Conservation (phyloP, 768 basidiomycete genomes). For the Agrocybe pediades region DNA sequence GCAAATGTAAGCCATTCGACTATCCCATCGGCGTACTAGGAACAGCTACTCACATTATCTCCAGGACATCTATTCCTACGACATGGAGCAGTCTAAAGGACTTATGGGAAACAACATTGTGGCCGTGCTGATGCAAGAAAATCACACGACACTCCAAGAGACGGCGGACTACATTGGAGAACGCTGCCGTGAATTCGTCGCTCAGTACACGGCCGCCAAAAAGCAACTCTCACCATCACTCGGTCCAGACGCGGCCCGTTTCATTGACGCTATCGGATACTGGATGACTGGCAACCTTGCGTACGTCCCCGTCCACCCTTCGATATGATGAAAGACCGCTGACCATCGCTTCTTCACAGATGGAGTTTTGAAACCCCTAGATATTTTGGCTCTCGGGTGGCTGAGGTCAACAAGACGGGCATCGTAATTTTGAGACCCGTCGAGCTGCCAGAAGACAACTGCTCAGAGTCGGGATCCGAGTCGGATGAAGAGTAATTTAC, state of each 20-base stretch:
- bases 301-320: constrained; percentile 23
- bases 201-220: constrained; percentile 48
- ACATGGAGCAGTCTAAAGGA: constrained; percentile 71
- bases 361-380: constrained; percentile 73
- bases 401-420: constrained; percentile 51
- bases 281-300: constrained; percentile 67
- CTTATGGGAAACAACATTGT: constrained; percentile 68
- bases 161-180: constrained; percentile 59
- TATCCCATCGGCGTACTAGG: not conserved
- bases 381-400: constrained; percentile 62
- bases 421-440: constrained; percentile 44
- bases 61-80: constrained; percentile 73
- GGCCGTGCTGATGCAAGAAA: constrained; percentile 65
- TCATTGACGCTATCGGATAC: constrained; percentile 55
- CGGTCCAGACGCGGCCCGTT: constrained; percentile 52
- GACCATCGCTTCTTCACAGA: constrained; percentile 25
- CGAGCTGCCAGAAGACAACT: constrained; percentile 32
- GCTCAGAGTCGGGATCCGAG: constrained; percentile 28
- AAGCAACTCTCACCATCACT: constrained; percentile 49
- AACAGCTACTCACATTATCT: constrained; percentile 1
- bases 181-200: constrained; percentile 51
- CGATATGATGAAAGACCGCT: constrained; percentile 9
- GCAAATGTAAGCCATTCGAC: constrained; percentile 53
- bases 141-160: constrained; percentile 53
- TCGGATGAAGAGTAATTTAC: constrained; percentile 39